phyloP scores from a whole-genome alignment of 2,329 filamentous ascomycete species.

The Stagonosporopsis chrysanthemi region DNA sequence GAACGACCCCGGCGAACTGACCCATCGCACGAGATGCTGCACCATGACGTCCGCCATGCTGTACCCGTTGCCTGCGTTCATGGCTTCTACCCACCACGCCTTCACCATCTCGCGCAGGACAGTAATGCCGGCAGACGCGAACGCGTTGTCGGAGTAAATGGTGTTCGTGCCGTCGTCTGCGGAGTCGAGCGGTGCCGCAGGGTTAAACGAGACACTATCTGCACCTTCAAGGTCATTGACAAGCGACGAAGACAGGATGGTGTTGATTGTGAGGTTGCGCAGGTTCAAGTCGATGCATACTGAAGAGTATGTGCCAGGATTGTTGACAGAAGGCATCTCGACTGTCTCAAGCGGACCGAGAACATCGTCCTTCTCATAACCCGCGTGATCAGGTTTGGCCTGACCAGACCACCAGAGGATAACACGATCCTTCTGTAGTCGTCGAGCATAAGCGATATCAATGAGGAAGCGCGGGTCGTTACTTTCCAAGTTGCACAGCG shows the following conservation, averaged over 20 bases:
- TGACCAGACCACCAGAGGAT: conserved; percentile 96
- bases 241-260: conserved; percentile 92
- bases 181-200: conserved; percentile 67
- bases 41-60: conserved; percentile 98
- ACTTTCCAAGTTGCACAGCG: conserved; percentile 91
- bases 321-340: conserved; percentile 92
- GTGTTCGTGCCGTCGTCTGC: conserved; percentile 70
- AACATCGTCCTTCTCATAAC: conserved; percentile 92
- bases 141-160: conserved; percentile 86
- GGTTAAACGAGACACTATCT: conserved; percentile 86
- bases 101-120: conserved; percentile 99
- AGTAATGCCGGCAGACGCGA: conserved; percentile 87
- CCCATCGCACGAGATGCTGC: conserved; percentile 96
- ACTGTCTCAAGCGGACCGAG: conserved; percentile 82
- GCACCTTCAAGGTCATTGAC: conserved; percentile 95
- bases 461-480: conserved; percentile 96
- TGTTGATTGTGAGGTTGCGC: conserved; percentile 96
- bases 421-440: conserved; percentile 88
- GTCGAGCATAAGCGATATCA: conserved; percentile 90
- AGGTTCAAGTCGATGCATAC: conserved; percentile 96
- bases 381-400: conserved; percentile 90
- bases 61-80: conserved; percentile 69
- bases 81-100: conserved; percentile 96
- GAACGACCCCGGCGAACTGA: conserved; percentile 83
- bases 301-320: conserved; percentile 90